Evolutionary conservation across 1,284 basidiomycete genomes (phyloP), one percentile per base, ranked within the genome.

Genomic region (Ustilago bromivora): DNA sequence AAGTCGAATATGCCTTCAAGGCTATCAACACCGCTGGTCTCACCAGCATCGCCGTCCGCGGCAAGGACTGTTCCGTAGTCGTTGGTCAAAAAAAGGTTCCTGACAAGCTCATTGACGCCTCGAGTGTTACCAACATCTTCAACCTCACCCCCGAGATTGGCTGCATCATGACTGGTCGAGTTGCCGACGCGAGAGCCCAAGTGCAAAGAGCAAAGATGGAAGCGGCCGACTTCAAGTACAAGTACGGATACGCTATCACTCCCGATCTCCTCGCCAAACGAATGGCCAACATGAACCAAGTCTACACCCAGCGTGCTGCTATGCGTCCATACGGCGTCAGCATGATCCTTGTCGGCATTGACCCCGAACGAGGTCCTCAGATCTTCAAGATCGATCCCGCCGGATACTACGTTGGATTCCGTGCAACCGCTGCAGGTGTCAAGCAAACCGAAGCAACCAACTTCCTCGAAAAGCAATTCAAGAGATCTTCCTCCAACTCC

Each of bases 391-490:
- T 99, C 68, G 97, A 99, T 86, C 97, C 97, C 7, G 97, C 97
- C 1, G 97, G 97, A 3, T 98, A 97, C 89, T 99, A 95, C 86
- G 94, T 98, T 52, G 97, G 97, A 1, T 99, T 96, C 89, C 95
- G 98, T 81, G 97, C 96, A 23, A 97, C 96, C 2, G 92, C 96
- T 0, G 92, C 95, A 1, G 97, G 97, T 0, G 94, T 96, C 87
- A 99, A 99, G 85, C 96, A 99, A 85, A 96, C 97, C 82, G 97
- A 99, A 86, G 95, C 95, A 4, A 98, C 96, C 91, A 99, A 98
- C 87, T 84, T 89, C 83, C 89, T 99, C 64, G 97, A 99, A 89
- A 99, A 99, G 89, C 94, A 95, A 87, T 99, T 95, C 94, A 99
- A 99, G 89, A 95, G 95, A 84, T 89, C 95, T 12, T 78, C 75